Evolutionary conservation across 768 basidiomycete species (phyloP).

Genomic region (Phaeotremella skinneri): DNA sequence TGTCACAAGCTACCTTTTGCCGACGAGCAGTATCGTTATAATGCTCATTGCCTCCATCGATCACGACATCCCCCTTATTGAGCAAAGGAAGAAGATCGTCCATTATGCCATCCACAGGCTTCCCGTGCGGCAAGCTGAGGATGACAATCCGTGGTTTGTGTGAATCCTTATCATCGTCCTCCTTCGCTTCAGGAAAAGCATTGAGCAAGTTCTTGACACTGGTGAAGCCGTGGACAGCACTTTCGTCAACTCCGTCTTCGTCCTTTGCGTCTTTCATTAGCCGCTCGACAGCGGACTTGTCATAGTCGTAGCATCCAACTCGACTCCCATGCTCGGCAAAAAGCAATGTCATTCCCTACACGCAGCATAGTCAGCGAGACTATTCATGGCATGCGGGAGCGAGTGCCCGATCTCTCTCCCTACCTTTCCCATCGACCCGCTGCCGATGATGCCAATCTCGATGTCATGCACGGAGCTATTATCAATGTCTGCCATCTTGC

Average conservation of each 20-base stretch:
- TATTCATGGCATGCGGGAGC: neutral
- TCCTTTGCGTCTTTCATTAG: conserved; percentile 31
- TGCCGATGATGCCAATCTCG: conserved; percentile 43
- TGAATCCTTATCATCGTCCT: conserved; percentile 3
- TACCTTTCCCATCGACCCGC: conserved; percentile 41
- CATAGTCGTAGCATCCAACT: conserved; percentile 41
- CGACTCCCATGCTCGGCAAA: conserved; percentile 29
- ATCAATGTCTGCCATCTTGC: conserved; percentile 39
- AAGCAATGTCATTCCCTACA: conserved; percentile 42
- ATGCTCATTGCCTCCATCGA: conserved; percentile 52
- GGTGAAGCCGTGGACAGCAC: conserved; percentile 31
- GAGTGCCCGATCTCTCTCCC: conserved; percentile 1
- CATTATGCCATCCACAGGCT: conserved; percentile 43
- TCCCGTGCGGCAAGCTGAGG: conserved; percentile 48
- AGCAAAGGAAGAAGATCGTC: conserved; percentile 41
- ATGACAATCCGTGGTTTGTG: conserved; percentile 43
- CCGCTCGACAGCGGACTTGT: conserved; percentile 30
- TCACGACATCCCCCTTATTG: conserved; percentile 46
- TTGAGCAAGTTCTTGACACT: conserved; percentile 31
- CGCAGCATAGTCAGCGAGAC: neutral
- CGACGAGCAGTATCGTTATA: conserved; percentile 46
- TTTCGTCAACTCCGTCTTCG: conserved; percentile 21
- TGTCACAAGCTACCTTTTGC: conserved; percentile 35
- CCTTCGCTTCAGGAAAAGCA: conserved; percentile 28
- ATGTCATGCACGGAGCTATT: conserved; percentile 30